A percentile compares a stretch with the other conserved stretches of the same genome.
Evolutionary conservation across 2,329 filamentous ascomycete species (phyloP).

Genomic region (Aspergillus pseudotamarii): DNA sequence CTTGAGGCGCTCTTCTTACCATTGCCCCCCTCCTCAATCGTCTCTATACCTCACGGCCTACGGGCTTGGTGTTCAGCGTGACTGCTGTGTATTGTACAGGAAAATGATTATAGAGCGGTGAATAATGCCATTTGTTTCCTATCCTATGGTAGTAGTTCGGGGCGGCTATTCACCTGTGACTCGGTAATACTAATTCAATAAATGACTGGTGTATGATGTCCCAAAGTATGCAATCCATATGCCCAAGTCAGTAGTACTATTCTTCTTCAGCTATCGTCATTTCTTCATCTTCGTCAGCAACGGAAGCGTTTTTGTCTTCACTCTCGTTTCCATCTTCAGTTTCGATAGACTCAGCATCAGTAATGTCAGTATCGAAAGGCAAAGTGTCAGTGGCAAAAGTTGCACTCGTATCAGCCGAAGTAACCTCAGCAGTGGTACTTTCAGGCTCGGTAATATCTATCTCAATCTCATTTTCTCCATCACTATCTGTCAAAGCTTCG

Average conservation of each 20-base stretch:
- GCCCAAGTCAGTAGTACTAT: not conserved
- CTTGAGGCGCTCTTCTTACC: not conserved
- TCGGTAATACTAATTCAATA: not conserved
- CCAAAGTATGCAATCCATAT: not conserved
- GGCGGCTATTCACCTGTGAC: not conserved
- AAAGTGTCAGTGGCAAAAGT: not conserved
- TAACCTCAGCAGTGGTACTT: not conserved
- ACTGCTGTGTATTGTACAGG: conserved; percentile 23
- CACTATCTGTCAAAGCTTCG: not conserved
- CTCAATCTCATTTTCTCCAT: not conserved
- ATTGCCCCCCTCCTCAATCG: not conserved
- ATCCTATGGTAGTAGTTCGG: not conserved
- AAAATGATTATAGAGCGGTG: conserved; percentile 21
- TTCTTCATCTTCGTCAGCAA: not conserved
- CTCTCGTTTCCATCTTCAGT: not conserved
- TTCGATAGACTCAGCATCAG: not conserved
- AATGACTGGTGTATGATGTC: not conserved
- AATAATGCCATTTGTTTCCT: conserved; percentile 9
- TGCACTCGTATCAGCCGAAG: not conserved
- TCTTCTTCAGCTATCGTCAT: not conserved
- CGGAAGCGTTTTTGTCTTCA: not conserved
- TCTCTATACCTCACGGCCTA: conserved; percentile 14
- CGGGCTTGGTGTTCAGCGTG: conserved; percentile 1
- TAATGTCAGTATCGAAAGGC: not conserved
- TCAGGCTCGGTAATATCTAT: not conserved